Evolutionary conservation across 202 grass and related monocot species (phyloP).

Genomic region (Carex sylvatica): DNA sequence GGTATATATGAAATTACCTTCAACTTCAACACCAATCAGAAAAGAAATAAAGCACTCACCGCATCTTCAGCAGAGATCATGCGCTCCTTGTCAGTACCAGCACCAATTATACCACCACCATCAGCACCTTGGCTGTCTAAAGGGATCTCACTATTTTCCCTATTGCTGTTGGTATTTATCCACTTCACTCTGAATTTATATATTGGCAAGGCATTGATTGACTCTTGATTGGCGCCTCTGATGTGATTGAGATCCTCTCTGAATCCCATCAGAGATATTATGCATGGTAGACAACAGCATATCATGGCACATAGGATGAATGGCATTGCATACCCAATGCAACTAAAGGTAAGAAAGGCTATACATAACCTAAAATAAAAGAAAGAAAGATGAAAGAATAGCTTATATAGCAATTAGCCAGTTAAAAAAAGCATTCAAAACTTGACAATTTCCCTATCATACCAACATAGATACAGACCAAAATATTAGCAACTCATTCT

Average conservation of each 20-base stretch:
- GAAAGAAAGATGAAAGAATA: constrained; percentile 19
- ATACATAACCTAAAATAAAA: constrained; percentile 72
- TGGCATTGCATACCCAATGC: constrained; percentile 74
- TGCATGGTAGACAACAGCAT: constrained; percentile 92
- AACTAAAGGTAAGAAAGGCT: constrained; percentile 87
- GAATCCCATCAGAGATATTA: constrained; percentile 82
- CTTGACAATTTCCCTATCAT: background rate
- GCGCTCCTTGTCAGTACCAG: constrained; percentile 61
- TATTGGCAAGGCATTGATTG: constrained; percentile 66
- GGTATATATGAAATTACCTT: background rate
- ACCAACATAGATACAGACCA: background rate
- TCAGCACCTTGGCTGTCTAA: constrained; percentile 35
- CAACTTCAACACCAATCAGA: background rate
- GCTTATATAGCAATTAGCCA: background rate
- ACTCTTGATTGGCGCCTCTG: constrained; percentile 69
- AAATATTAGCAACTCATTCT: background rate
- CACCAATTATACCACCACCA: constrained; percentile 56
- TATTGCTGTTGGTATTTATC: constrained; percentile 15
- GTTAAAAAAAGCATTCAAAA: background rate
- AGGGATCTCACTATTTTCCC: constrained; percentile 28
- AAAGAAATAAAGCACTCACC: constrained; percentile 17
- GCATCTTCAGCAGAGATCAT: constrained; percentile 62
- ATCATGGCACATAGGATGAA: constrained; percentile 94
- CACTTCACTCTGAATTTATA: constrained; percentile 72
- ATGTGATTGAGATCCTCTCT: constrained; percentile 72